phyloP scores from a whole-genome alignment of 768 basidiomycete genomes.

The Obba rivulosa region DNA sequence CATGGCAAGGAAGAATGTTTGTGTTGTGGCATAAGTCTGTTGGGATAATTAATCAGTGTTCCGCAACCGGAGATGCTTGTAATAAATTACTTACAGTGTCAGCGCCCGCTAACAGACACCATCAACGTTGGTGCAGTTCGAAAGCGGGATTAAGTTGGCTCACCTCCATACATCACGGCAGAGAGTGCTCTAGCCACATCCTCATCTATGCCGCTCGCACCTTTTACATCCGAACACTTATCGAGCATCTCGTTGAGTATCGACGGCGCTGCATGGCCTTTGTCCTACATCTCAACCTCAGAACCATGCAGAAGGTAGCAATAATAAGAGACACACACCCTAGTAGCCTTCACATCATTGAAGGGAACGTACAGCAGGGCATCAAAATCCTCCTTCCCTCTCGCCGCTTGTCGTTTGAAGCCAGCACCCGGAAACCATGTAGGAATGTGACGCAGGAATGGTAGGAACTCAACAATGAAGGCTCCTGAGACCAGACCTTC shows the following conservation, averaged over 20 bases:
- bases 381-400: not conserved
- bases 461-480: conserved; percentile 40
- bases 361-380: conserved; percentile 8
- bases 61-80: too few species aligned
- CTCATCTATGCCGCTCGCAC: too few species aligned
- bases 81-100: conserved; percentile 5
- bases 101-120: conserved; percentile 2
- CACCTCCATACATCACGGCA: conserved; percentile 8
- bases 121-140: not conserved
- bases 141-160: not conserved
- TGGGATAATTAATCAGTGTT: too few species aligned
- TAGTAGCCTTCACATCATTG: conserved; percentile 5
- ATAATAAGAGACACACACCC: conserved; percentile 1
- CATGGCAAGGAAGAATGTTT: conserved; percentile 3
- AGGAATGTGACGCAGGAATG: conserved; percentile 14
- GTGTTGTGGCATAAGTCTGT: not conserved
- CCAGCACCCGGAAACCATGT: conserved; percentile 20
- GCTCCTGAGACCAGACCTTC: conserved; percentile 34
- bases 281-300: too few species aligned
- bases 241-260: too few species aligned
- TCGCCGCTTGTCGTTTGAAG: conserved; percentile 7
- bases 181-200: not conserved
- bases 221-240: too few species aligned
- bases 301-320: too few species aligned
- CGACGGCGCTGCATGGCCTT: too few species aligned